These are phyloP conservation scores for Populus alba DNA, from an alignment of 345 rosid species.

Conservation along the genomic window DNA sequence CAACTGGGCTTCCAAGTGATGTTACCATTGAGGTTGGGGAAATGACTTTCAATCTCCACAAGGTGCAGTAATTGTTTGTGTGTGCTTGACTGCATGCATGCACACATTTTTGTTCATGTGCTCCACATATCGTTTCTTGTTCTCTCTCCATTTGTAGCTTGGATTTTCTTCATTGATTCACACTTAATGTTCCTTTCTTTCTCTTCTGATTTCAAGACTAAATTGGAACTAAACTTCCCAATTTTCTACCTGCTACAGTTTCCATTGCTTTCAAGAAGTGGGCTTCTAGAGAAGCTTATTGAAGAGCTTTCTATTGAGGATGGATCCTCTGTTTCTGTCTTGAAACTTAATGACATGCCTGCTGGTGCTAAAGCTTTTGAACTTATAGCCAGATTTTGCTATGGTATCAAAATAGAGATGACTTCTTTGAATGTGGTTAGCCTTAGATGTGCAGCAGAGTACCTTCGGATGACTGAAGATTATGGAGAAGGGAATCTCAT, in stretches of 20 bases:
- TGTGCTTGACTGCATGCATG: neutral
- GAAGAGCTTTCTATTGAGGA: conserved; percentile 40
- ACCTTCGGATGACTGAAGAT: conserved; percentile 76
- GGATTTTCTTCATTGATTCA: neutral
- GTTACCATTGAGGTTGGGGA: conserved; percentile 66
- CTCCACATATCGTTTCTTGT: neutral
- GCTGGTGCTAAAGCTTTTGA: conserved; percentile 73
- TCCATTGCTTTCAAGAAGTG: conserved; percentile 88
- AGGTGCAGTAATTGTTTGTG: conserved; percentile 37
- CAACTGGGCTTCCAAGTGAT: conserved; percentile 80
- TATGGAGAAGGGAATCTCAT: conserved; percentile 74
- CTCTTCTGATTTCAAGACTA: neutral
- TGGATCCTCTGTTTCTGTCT: conserved; percentile 33
- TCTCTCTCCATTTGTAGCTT: neutral
- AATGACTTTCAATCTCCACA: conserved; percentile 80
- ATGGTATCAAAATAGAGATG: conserved; percentile 69
- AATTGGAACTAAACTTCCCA: neutral
- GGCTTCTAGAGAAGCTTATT: conserved; percentile 53
- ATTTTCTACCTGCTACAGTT: conserved; percentile 43
- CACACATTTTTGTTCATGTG: neutral
- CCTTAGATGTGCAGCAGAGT: conserved; percentile 86
- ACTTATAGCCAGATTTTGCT: conserved; percentile 77
- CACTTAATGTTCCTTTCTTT: neutral
- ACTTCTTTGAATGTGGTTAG: conserved; percentile 54
- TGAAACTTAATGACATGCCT: conserved; percentile 72